Base-by-base conservation (phyloP, 2,329 filamentous ascomycete species). In the Penicillium oxalicum region DNA sequence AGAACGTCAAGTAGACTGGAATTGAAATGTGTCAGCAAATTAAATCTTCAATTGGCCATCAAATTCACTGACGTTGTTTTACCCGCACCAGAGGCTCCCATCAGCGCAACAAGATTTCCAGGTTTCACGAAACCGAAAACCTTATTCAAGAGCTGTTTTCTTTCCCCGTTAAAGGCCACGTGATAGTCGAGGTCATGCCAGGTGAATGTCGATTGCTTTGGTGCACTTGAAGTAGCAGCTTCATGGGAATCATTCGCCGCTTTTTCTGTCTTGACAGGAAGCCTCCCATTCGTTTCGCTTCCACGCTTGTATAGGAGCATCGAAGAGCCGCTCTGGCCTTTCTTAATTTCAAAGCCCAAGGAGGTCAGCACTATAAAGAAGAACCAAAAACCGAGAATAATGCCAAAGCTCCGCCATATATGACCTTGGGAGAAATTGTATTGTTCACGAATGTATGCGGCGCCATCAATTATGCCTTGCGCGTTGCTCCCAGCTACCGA, bases 181-280 rank as follows among this genome's bases (percentile, higher is more conserved):
- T 63, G 77, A 63, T 95, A 95, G 61, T 84, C 87, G 44, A 95
- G 80, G 48, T 86, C 77, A 63, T 90, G 86, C 86, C 88, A 95
- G 0, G 89, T 93, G 48, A 94, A 75, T 2, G 87, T 76, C 35
- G 83, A 82, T 52, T 85, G 81, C 42, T 85, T 84, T 55, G 53
- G 83, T 0, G 80, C 87, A 62, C 86, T 48, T 1, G 51, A 38
- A 4, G 64, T 51, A 0, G 53, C 48, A 5, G 29, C 35, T 1
- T 11, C 11, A 11, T 32, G 29, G 29, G 29, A 32, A 32, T 39
- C 36, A 7, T 55, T 43, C 2, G 46, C 48, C 9, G 39, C 2
- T 12, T 39, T 12, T 11, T 44, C 11, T 6, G n/a, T 27, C 7
- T 6, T 27, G 4, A 8, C n/a, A 13, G 25, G 18, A 4, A 12